Evolutionary conservation across 2,329 filamentous ascomycete genomes (phyloP).

Genomic region (Fusarium secorum): DNA sequence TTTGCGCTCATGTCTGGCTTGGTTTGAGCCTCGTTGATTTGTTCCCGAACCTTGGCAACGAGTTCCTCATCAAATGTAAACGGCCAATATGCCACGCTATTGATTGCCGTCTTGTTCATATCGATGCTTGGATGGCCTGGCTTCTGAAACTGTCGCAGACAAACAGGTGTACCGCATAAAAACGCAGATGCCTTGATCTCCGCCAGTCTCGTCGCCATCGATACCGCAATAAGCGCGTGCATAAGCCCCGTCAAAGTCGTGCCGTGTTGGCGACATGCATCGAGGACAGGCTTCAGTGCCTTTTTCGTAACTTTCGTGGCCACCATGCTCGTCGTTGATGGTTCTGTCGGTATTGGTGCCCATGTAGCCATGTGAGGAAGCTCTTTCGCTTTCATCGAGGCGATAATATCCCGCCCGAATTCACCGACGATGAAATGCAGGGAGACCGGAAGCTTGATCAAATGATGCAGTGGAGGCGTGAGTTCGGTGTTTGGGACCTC

Average conservation of each 20-base stretch:
- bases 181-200: slow-evolving; percentile 2
- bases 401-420: neutral
- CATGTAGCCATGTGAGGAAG: neutral
- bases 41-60: neutral
- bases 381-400: neutral
- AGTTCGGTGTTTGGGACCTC: neutral
- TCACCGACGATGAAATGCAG: neutral
- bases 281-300: neutral
- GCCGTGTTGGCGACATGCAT: neutral
- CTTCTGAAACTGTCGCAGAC: slow-evolving; percentile 1
- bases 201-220: neutral
- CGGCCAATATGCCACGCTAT: neutral
- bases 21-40: neutral
- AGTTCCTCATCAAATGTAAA: neutral
- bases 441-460: slow-evolving; percentile 1
- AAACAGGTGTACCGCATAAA: slow-evolving; percentile 5
- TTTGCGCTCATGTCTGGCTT: neutral
- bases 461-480: neutral
- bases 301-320: neutral
- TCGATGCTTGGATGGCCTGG: neutral
- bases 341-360: slow-evolving; percentile 1
- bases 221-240: neutral
- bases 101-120: neutral
- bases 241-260: slow-evolving; percentile 16
- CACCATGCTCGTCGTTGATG: neutral